These are phyloP conservation scores for Ogataea zsoltii DNA, from an alignment of 805 yeast species.

Conservation along the genomic window DNA sequence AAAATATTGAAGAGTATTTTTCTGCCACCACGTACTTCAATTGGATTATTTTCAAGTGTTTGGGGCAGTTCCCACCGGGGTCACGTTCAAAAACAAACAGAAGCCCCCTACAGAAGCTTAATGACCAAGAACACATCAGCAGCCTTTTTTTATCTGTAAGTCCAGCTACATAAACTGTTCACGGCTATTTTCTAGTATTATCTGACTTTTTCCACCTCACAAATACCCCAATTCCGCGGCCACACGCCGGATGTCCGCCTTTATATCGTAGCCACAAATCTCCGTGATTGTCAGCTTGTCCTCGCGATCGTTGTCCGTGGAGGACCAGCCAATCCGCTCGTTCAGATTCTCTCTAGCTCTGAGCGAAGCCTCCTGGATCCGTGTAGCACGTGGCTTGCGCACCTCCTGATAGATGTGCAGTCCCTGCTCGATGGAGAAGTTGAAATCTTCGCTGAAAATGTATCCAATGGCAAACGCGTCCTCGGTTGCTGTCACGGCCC, in stretches of 20 bases:
- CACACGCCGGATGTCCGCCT: conserved; percentile 26
- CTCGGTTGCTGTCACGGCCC: conserved; percentile 22
- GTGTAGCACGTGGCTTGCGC: conserved; percentile 33
- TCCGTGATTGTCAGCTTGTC: conserved; percentile 34
- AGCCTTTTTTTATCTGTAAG: no score
- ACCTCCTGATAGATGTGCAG: conserved; percentile 29
- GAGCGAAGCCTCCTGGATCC: conserved; percentile 34
- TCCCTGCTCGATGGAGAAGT: conserved; percentile 26
- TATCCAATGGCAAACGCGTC: conserved; percentile 29
- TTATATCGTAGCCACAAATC: conserved; percentile 35
- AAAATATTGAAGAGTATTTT: no score
- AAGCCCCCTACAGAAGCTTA: no score
- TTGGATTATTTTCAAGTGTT: no score
- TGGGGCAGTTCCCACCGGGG: no score
- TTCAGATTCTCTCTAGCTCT: conserved; percentile 35
- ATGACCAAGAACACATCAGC: no score
- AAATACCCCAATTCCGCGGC: conserved; percentile 8
- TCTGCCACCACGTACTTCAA: no score
- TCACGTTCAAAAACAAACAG: no score
- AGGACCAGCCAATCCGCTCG: conserved; percentile 35
- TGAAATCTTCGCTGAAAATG: conserved; percentile 30
- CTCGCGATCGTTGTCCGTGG: conserved; percentile 17
- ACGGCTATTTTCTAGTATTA: no score
- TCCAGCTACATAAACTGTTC: no score
- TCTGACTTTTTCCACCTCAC: no score